Conservation (phyloP, 2,329 filamentous ascomycete genomes). For the Paecilomyces sp. region DNA sequence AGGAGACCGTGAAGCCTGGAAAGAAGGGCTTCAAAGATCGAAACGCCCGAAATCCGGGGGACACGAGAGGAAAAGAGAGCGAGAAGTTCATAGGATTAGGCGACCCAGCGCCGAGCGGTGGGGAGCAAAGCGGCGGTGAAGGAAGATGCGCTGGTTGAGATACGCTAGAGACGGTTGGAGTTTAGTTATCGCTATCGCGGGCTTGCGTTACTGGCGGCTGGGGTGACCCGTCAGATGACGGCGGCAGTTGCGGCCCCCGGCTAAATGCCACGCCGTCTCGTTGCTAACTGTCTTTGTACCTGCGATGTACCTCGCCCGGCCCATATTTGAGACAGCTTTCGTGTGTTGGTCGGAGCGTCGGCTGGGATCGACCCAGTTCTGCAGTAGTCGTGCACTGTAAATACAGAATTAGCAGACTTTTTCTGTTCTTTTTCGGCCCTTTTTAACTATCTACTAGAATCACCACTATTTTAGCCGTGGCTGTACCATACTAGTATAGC, state of each 20-base stretch:
- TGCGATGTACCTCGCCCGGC: background rate
- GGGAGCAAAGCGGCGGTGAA: constrained; percentile 39
- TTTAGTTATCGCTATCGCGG: constrained; percentile 16
- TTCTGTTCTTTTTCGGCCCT: too few relatives aligned
- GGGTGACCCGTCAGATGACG: constrained; percentile 4
- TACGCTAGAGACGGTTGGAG: constrained; percentile 30
- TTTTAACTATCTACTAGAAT: too few relatives aligned
- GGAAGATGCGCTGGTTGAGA: constrained; percentile 19
- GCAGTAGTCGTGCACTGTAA: background rate
- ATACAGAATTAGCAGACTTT: background rate
- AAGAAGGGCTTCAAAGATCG: constrained; percentile 19
- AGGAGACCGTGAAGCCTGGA: constrained; percentile 14
- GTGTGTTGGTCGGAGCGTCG: background rate
- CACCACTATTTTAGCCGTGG: too few relatives aligned
- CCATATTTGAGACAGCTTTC: background rate
- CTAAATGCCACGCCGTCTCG: constrained; percentile 4
- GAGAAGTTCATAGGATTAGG: constrained; percentile 23
- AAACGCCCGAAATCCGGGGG: constrained; percentile 23
- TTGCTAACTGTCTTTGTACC: background rate
- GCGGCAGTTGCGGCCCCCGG: background rate
- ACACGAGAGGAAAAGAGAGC: constrained; percentile 18
- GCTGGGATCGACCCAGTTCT: background rate
- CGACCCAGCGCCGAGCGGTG: constrained; percentile 30
- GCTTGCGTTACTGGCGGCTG: background rate
- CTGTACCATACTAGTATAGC: too few relatives aligned